Evolutionary conservation across 2,329 filamentous ascomycete genomes (phyloP).

Genomic region (Sclerotinia glacialis): DNA sequence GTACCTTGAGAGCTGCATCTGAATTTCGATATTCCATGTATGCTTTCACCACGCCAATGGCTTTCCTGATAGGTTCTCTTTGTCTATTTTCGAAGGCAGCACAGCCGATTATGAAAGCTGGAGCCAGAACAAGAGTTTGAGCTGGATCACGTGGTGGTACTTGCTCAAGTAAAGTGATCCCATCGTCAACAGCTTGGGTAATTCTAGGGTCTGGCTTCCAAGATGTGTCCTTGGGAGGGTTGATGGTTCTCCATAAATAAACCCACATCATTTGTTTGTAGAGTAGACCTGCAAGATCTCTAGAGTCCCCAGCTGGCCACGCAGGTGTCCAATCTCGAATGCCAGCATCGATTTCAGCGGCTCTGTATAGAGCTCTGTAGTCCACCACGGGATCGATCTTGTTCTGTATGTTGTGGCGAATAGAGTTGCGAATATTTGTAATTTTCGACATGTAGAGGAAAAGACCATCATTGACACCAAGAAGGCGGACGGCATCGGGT

Average conservation of each 20-base stretch:
- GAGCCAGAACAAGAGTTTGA: conserved; percentile 59
- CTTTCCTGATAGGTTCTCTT: conserved; percentile 51
- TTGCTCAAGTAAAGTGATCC: conserved; percentile 52
- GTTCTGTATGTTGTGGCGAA: conserved; percentile 64
- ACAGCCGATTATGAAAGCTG: conserved; percentile 60
- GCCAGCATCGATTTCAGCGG: conserved; percentile 70
- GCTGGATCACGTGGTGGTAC: conserved; percentile 57
- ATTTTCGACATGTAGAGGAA: conserved; percentile 78
- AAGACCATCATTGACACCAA: conserved; percentile 79
- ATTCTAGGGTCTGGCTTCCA: conserved; percentile 48
- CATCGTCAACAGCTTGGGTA: conserved; percentile 55
- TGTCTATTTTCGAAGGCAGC: conserved; percentile 54
- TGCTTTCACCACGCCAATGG: conserved; percentile 51
- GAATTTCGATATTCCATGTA: conserved; percentile 61
- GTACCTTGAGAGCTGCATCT: conserved; percentile 51
- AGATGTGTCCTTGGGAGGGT: conserved; percentile 48
- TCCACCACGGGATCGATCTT: conserved; percentile 67
- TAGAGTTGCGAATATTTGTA: conserved; percentile 70
- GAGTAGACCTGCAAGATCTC: conserved; percentile 54
- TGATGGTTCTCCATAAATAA: conserved; percentile 60
- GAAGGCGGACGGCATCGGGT: conserved; percentile 48
- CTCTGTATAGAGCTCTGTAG: conserved; percentile 68
- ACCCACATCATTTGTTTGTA: conserved; percentile 67
- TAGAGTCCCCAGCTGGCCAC: conserved; percentile 56
- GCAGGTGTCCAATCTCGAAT: conserved; percentile 71